Evolutionary conservation across 164 flowering plant genomes (phyloP).

Genomic region (Cinnamomum chago): DNA sequence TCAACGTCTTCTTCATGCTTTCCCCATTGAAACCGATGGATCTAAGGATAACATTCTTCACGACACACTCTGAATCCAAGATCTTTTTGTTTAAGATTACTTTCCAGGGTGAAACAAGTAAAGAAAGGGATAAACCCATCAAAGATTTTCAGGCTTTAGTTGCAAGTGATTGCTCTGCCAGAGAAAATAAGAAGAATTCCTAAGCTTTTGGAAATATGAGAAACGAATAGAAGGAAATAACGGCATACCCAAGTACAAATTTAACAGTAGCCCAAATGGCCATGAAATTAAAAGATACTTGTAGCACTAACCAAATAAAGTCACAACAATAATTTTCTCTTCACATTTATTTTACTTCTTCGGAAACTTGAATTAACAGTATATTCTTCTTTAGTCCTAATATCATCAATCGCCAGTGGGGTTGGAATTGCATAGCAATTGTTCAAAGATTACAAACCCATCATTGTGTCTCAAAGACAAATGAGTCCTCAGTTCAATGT

Average conservation of each 20-base stretch:
- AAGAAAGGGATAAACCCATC: constrained; percentile 46
- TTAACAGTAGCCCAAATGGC: neutral
- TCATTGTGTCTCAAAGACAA: too few relatives aligned
- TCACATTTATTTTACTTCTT: neutral
- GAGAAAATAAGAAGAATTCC: neutral
- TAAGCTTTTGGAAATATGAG: neutral
- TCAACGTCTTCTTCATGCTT: constrained; percentile 19
- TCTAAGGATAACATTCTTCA: constrained; percentile 22
- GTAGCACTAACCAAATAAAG: neutral
- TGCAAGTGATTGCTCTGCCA: neutral
- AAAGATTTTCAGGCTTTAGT: constrained; percentile 7
- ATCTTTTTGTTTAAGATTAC: constrained; percentile 14
- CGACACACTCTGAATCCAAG: constrained; percentile 11
- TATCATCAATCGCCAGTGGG: too few relatives aligned
- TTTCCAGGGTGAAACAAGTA: constrained; percentile 34
- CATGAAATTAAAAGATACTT: too few relatives aligned
- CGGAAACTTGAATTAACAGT: neutral
- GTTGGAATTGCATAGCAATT: too few relatives aligned
- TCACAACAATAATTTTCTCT: neutral
- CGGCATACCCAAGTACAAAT: neutral
- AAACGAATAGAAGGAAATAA: neutral
- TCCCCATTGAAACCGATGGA: constrained; percentile 30
- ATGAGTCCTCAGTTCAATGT: too few relatives aligned
- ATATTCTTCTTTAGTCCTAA: neutral
- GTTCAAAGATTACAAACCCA: too few relatives aligned